Conservation (phyloP, 2,329 filamentous ascomycete species). For the Aureobasidium musti region DNA sequence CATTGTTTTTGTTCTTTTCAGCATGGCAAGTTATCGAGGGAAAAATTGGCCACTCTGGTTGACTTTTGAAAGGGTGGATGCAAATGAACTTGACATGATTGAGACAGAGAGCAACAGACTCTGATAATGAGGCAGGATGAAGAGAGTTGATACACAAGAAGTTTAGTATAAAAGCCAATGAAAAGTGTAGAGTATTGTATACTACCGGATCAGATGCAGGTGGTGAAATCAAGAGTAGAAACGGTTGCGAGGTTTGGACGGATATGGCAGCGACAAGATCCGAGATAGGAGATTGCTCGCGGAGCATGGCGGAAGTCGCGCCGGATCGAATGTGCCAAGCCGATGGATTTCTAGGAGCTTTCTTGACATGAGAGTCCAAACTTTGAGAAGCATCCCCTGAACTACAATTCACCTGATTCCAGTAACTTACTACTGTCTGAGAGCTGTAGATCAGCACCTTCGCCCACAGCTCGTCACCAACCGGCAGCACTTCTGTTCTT, state of each 20-base stretch:
- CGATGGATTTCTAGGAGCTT: slow-evolving; percentile 15
- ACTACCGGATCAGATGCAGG: no score
- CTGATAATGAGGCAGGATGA: background rate
- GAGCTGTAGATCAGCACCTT: background rate
- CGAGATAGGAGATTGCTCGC: background rate
- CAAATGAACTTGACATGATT: background rate
- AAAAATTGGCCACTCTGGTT: background rate
- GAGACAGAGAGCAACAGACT: slow-evolving; percentile 5
- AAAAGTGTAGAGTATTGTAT: slow-evolving; percentile 19
- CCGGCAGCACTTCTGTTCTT: background rate
- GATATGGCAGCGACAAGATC: background rate
- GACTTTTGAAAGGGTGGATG: background rate
- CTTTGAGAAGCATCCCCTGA: slow-evolving; percentile 6
- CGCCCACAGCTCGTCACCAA: background rate
- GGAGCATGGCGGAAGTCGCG: slow-evolving; percentile 3
- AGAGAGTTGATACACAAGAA: background rate
- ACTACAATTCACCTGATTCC: background rate
- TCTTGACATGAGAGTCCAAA: slow-evolving; percentile 1
- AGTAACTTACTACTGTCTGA: background rate
- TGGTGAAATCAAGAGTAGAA: background rate
- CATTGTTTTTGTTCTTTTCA: background rate
- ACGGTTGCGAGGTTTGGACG: background rate
- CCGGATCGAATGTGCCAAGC: background rate
- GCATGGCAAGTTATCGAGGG: background rate
- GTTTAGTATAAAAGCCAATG: background rate